Conservation (phyloP, 495 filamentous ascomycete genomes). For the Penicillium cinerascens region DNA sequence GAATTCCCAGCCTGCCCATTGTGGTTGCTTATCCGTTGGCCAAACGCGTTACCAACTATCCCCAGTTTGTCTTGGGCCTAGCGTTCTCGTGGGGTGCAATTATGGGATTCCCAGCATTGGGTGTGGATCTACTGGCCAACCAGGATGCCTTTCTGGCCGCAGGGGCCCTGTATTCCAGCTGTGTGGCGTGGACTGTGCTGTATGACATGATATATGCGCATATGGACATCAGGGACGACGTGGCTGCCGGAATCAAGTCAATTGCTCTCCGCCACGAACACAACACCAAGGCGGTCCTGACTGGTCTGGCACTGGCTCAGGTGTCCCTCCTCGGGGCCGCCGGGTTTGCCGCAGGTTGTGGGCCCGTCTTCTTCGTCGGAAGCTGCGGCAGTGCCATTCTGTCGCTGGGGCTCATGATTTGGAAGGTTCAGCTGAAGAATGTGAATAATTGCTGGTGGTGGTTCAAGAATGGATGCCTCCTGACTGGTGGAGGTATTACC, state of each 20-base stretch:
- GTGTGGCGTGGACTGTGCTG: constrained; percentile 88
- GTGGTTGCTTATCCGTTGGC: constrained; percentile 86
- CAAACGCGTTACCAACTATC: constrained; percentile 92
- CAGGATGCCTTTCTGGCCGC: constrained; percentile 62
- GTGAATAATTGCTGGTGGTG: constrained; percentile 94
- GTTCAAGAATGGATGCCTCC: constrained; percentile 74
- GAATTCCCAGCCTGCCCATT: constrained; percentile 75
- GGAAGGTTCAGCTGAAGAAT: constrained; percentile 76
- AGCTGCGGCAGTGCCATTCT: constrained; percentile 79
- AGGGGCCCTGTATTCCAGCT: constrained; percentile 74
- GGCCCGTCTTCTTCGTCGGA: constrained; percentile 79
- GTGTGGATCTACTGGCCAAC: constrained; percentile 72
- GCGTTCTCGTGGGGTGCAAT: constrained; percentile 97
- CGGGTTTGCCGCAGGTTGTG: constrained; percentile 67
- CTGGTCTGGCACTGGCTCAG: constrained; percentile 70
- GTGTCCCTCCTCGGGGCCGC: constrained; percentile 75
- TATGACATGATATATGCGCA: constrained; percentile 99
- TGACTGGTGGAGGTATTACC: constrained; percentile 65
- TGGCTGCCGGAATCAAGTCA: constrained; percentile 88
- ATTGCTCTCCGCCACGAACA: constrained; percentile 87
- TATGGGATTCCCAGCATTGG: constrained; percentile 93
- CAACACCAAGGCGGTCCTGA: constrained; percentile 82
- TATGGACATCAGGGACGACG: constrained; percentile 96
- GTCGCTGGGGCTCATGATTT: constrained; percentile 83
- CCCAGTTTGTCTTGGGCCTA: constrained; percentile 85